Evolutionary conservation across 1,139 yeast species (phyloP), one percentile per base, ranked within the genome.

Genomic region (Kodamaea plutei): DNA sequence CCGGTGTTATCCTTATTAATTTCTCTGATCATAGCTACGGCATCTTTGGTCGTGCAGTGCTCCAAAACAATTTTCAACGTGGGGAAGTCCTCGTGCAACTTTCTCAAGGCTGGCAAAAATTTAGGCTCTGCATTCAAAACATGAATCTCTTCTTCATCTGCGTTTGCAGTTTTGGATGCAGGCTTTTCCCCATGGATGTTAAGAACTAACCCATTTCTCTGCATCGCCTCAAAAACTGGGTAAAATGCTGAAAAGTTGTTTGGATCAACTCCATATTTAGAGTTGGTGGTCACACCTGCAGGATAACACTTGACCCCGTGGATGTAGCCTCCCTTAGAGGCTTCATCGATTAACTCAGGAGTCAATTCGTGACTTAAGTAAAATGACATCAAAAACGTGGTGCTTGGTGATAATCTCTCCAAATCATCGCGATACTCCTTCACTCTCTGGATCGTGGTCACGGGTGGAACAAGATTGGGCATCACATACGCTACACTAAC

Each of bases 271-370:
- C 98, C 98, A n/a, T 81, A 85, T 31, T 73, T 61, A 6, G 96
- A 85, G 61, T 91, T 93, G 29, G 99, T 91, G 9, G 99, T 91
- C 20, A 93, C 99, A 28, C 99, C 99, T 2, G 97, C 96, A 18
- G 98, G 98, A 54, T 93, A 91, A 56, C 96, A 88, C 56, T 91
- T 93, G 42, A 88, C 84, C 36, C 94, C 95, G 23, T 83, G 79
- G 23, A 88, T 77, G 31, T 81, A 81, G 3, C 81, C 81, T 9
- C 61, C 52, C 37, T 69, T 56, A n/a, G 91, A 93, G 18, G 96
- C 96, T 45, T 76, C 73, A 34, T 73, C 76, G 36, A 91, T 79
- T 26, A 87, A 64, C 43, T 84, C 94, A 0, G 97, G 96, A 0
- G 95, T 84, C 43, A 91, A 66, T 1, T 78, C 84, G 33, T 73